Evolutionary conservation across 164 flowering plant genomes (phyloP).

Genomic region (Akebia trifoliata): DNA sequence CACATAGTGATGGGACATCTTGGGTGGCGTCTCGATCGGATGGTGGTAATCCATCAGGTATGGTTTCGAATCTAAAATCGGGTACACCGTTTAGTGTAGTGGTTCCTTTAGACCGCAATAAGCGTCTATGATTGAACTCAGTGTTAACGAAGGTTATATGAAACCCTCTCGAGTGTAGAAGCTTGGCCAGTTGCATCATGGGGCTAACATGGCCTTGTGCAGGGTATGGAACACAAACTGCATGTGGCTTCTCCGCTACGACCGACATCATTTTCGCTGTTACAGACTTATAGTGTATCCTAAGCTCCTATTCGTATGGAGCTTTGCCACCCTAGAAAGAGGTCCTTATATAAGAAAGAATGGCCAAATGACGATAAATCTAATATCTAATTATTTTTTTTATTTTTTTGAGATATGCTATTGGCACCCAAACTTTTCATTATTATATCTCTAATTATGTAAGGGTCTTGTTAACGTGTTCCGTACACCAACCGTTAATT

Average conservation of each 20-base stretch:
- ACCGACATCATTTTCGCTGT: neutral
- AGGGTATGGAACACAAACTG: conserved; percentile 51
- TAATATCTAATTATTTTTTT: too few relatives aligned
- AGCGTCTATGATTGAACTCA: conserved; percentile 52
- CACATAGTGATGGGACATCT: conserved; percentile 36
- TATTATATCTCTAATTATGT: too few relatives aligned
- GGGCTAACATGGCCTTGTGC: conserved; percentile 68
- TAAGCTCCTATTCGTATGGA: too few relatives aligned
- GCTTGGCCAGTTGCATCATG: conserved; percentile 46
- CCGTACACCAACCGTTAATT: too few relatives aligned
- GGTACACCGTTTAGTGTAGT: conserved; percentile 25
- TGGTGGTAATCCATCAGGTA: conserved; percentile 57
- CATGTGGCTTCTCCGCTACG: conserved; percentile 31
- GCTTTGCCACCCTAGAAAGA: too few relatives aligned
- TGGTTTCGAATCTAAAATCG: conserved; percentile 46
- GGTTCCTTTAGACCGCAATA: conserved; percentile 36
- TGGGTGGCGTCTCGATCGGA: conserved; percentile 48
- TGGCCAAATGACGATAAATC: too few relatives aligned
- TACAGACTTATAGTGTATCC: too few relatives aligned
- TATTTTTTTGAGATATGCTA: too few relatives aligned
- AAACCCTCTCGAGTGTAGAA: conserved; percentile 48
- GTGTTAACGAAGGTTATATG: conserved; percentile 57
- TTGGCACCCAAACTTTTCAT: too few relatives aligned
- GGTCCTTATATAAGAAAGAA: too few relatives aligned
- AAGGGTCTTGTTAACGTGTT: too few relatives aligned